These are phyloP conservation scores for Hypomontagnella monticulosa DNA, from an alignment of 495 filamentous ascomycete species.

Conservation along the genomic window DNA sequence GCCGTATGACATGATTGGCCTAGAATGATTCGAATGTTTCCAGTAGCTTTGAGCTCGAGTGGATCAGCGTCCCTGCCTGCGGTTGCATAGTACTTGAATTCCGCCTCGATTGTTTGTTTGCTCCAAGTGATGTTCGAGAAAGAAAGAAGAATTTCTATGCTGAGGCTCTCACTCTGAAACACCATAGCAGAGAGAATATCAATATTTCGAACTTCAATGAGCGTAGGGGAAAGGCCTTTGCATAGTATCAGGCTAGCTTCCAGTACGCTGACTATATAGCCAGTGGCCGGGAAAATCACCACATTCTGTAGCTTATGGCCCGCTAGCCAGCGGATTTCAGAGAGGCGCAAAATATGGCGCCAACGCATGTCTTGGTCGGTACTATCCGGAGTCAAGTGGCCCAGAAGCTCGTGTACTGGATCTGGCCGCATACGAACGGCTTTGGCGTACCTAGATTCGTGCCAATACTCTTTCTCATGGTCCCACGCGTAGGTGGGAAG, in stretches of 20 bases:
- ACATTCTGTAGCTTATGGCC: constrained; percentile 54
- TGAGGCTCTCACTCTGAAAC: constrained; percentile 23
- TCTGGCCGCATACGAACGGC: constrained; percentile 27
- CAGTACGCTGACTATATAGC: constrained; percentile 58
- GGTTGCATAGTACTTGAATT: constrained; percentile 27
- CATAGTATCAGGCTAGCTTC: constrained; percentile 49
- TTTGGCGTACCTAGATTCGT: constrained; percentile 54
- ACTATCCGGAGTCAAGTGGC: constrained; percentile 39
- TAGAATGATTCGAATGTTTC: constrained; percentile 20
- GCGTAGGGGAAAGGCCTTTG: background rate
- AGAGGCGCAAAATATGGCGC: constrained; percentile 51
- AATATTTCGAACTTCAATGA: constrained; percentile 37
- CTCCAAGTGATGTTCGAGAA: constrained; percentile 23
- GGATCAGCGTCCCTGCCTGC: background rate
- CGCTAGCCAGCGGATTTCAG: constrained; percentile 57
- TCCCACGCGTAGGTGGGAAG: constrained; percentile 63
- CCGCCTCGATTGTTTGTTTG: constrained; percentile 4
- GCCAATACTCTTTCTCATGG: constrained; percentile 55
- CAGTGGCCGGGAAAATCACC: constrained; percentile 64
- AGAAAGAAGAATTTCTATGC: constrained; percentile 32
- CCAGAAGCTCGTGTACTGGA: constrained; percentile 55
- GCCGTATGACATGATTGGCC: constrained; percentile 11
- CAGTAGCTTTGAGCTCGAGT: constrained; percentile 13
- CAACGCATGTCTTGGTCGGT: constrained; percentile 52
- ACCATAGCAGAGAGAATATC: constrained; percentile 26